Percentiles rank a stretch among this genome's conserved stretches.
phyloP scores from a whole-genome alignment of 805 yeast species.

The Suhomyces canberraensis region DNA sequence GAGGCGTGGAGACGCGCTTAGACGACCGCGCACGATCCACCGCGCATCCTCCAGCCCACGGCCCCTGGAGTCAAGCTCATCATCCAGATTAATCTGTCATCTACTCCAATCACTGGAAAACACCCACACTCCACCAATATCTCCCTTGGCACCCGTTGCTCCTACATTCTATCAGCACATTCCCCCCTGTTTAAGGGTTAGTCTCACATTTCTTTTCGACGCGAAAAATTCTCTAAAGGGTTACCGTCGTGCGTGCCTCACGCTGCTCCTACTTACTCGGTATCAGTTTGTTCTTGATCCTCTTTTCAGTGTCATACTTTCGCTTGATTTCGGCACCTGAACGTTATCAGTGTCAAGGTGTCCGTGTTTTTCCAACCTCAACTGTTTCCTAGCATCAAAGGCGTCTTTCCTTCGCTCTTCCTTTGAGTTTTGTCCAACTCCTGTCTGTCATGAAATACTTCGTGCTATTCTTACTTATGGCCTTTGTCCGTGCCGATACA shows the following conservation, averaged over 20 bases:
- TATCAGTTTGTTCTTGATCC: neutral
- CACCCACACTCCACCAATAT: too few relatives aligned
- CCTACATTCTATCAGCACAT: too few relatives aligned
- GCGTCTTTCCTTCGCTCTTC: too few relatives aligned
- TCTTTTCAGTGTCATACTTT: neutral
- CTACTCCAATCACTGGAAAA: too few relatives aligned
- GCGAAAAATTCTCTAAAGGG: constrained; percentile 2
- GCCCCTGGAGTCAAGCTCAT: too few relatives aligned
- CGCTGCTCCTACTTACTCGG: neutral
- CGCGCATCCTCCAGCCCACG: too few relatives aligned
- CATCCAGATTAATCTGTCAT: too few relatives aligned
- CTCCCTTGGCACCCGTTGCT: too few relatives aligned
- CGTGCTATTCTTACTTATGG: constrained; percentile 2
- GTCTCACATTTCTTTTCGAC: constrained; percentile 3
- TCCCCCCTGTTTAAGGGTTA: neutral
- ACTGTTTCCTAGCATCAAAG: neutral
- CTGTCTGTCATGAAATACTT: neutral
- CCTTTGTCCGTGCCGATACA: constrained; percentile 1
- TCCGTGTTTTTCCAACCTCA: neutral
- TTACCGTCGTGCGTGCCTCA: constrained; percentile 1
- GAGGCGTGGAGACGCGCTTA: too few relatives aligned
- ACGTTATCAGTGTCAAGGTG: neutral
- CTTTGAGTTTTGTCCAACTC: too few relatives aligned
- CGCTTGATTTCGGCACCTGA: neutral
- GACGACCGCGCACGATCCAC: too few relatives aligned